These are phyloP conservation scores for Hypoxylon sp. DNA, from an alignment of 2,329 filamentous ascomycete species.

Conservation along the genomic window DNA sequence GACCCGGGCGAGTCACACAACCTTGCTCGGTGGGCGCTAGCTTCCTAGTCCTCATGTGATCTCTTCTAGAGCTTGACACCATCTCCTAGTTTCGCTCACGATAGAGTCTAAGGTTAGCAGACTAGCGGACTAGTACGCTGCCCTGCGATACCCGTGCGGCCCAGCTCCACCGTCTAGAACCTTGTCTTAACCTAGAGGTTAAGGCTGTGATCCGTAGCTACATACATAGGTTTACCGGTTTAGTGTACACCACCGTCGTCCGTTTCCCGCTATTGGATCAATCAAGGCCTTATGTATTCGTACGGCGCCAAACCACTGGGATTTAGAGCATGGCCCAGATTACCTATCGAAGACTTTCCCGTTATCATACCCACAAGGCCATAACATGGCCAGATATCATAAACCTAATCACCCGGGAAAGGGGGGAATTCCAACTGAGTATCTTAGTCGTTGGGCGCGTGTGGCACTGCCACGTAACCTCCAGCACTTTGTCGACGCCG, in stretches of 20 bases:
- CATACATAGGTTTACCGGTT: constrained; percentile 28
- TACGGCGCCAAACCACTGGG: constrained; percentile 19
- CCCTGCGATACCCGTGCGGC: constrained; percentile 27
- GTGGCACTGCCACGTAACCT: constrained; percentile 63
- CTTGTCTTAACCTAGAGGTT: constrained; percentile 19
- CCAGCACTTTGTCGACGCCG: constrained; percentile 61
- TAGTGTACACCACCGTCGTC: constrained; percentile 12
- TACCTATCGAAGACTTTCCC: constrained; percentile 6
- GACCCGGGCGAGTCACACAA: constrained; percentile 13
- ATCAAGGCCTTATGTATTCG: constrained; percentile 7
- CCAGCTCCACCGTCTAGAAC: constrained; percentile 31
- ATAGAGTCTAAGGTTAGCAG: constrained; percentile 23
- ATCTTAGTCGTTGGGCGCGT: constrained; percentile 54
- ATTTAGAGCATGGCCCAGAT: constrained; percentile 19
- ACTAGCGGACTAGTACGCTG: not conserved
- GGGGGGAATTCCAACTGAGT: constrained; percentile 9
- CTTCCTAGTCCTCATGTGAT: constrained; percentile 16
- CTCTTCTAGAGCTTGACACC: constrained; percentile 10
- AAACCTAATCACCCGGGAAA: constrained; percentile 5
- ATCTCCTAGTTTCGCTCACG: constrained; percentile 22
- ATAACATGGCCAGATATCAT: constrained; percentile 12
- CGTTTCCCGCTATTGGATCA: constrained; percentile 20
- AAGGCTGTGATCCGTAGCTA: constrained; percentile 17
- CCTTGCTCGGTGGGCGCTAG: constrained; percentile 20
- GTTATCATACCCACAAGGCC: constrained; percentile 10